Conservation (phyloP, 192 early-diverging fungal genomes). For the Gonapodya prolifera region DNA sequence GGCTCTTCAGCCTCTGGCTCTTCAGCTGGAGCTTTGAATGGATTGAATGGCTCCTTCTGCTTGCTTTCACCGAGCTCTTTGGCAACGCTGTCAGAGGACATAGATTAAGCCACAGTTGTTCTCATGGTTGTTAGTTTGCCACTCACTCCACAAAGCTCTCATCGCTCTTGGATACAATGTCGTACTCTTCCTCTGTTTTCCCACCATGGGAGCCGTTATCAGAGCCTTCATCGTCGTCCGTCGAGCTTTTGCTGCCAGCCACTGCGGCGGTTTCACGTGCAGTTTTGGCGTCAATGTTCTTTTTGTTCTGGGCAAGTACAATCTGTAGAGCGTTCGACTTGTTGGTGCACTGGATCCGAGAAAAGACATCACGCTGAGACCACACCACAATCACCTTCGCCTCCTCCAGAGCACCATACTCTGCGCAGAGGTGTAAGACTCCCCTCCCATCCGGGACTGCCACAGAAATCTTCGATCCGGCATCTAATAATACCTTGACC, state of each 20-base stretch:
- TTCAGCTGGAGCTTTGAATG: not conserved
- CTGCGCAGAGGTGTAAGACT: slow-evolving; percentile 12
- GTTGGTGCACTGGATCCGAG: not conserved
- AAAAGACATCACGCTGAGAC: not conserved
- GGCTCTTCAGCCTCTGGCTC: not conserved
- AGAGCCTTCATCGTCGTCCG: slow-evolving; percentile 3
- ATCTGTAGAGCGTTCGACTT: not conserved
- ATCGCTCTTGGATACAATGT: slow-evolving; percentile 8
- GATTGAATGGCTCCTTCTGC: not conserved
- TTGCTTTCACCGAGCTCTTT: not conserved
- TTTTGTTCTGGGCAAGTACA: not conserved
- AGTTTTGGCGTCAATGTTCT: not conserved
- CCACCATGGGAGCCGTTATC: slow-evolving; percentile 8
- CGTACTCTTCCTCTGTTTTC: slow-evolving; percentile 11
- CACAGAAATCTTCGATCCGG: slow-evolving; percentile 10
- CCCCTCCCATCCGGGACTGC: slow-evolving; percentile 16
- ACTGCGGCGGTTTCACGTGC: slow-evolving; percentile 9
- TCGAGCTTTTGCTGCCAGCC: not conserved
- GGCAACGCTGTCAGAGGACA: too few species aligned
- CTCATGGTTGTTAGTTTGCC: too few species aligned
- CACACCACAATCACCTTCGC: slow-evolving; percentile 12
- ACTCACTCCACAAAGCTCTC: not conserved
- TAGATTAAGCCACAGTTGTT: too few species aligned
- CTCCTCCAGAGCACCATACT: slow-evolving; percentile 15
- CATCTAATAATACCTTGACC: slow-evolving; percentile 5